phyloP scores from a whole-genome alignment of 1,284 basidiomycete genomes.

The Mycosarcoma mackinlayi region DNA sequence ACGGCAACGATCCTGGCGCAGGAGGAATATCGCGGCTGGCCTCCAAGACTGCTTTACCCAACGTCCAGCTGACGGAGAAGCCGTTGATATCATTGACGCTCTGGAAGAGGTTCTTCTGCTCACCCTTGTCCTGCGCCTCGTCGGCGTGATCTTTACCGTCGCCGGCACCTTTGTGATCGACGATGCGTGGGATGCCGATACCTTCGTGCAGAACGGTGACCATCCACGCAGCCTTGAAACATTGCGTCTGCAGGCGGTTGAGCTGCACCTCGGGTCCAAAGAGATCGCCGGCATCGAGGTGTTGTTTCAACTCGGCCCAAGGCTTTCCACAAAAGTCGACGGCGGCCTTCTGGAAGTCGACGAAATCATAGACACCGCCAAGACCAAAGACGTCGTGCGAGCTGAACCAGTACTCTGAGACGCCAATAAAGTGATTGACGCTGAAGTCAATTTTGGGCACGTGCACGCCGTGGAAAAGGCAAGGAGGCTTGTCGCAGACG shows the following conservation, averaged over 20 bases:
- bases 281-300: slow-evolving; percentile 74
- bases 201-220: slow-evolving; percentile 96
- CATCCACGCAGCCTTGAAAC: slow-evolving; percentile 99
- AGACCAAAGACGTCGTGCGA: slow-evolving; percentile 94
- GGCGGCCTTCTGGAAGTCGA: slow-evolving; percentile 93
- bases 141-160: slow-evolving; percentile 59
- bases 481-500: slow-evolving; percentile 85
- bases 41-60: slow-evolving; percentile 97
- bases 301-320: slow-evolving; percentile 77
- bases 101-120: slow-evolving; percentile 76
- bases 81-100: slow-evolving; percentile 89
- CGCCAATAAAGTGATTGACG: slow-evolving; percentile 91
- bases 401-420: slow-evolving; percentile 99
- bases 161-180: slow-evolving; percentile 74
- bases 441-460: slow-evolving; percentile 83
- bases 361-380: slow-evolving; percentile 94
- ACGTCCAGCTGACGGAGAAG: slow-evolving; percentile 95
- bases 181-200: slow-evolving; percentile 89
- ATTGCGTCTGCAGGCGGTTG: slow-evolving; percentile 91
- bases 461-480: slow-evolving; percentile 96
- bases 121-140: slow-evolving; percentile 59
- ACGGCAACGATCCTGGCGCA: slow-evolving; percentile 45
- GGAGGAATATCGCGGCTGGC: slow-evolving; percentile 75
- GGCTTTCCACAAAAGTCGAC: slow-evolving; percentile 82
- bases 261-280: slow-evolving; percentile 77